These are phyloP conservation scores for Schizophyllum commune DNA, from an alignment of 1,284 basidiomycete genomes.

Conservation along the genomic window DNA sequence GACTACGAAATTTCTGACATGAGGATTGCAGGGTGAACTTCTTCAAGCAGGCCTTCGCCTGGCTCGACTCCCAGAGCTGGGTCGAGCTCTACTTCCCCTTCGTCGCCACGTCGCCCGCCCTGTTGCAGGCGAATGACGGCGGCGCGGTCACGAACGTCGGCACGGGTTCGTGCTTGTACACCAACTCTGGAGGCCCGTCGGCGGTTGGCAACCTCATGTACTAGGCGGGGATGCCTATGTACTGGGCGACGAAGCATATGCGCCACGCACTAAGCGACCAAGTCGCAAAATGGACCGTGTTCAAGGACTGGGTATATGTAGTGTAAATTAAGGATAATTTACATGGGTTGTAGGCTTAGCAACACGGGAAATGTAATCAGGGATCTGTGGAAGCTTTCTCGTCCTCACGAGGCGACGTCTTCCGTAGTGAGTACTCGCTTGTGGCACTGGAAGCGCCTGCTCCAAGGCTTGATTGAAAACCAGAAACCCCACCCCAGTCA, in stretches of 20 bases:
- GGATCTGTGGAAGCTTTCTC: neutral
- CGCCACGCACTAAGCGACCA: no score
- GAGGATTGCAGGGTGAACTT: constrained; percentile 24
- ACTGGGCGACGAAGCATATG: no score
- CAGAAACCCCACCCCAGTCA: no score
- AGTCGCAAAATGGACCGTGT: neutral
- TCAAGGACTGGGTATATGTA: neutral
- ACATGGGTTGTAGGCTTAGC: neutral
- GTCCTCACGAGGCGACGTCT: no score
- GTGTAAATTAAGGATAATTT: neutral
- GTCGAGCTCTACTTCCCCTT: constrained; percentile 29
- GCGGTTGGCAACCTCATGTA: constrained; percentile 13
- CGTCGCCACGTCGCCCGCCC: constrained; percentile 20
- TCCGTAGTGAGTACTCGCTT: no score
- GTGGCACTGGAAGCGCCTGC: no score
- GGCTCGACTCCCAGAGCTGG: constrained; percentile 21
- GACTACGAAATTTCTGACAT: no score
- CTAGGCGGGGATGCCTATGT: neutral
- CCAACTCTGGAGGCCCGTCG: constrained; percentile 11
- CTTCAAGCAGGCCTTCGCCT: constrained; percentile 23
- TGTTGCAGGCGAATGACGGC: constrained; percentile 14
- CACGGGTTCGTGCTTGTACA: constrained; percentile 13
- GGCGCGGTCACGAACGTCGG: neutral
- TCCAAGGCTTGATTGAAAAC: no score
- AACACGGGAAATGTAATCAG: neutral